phyloP scores from a whole-genome alignment of 148 eudicot genomes.

The Drosera capensis region DNA sequence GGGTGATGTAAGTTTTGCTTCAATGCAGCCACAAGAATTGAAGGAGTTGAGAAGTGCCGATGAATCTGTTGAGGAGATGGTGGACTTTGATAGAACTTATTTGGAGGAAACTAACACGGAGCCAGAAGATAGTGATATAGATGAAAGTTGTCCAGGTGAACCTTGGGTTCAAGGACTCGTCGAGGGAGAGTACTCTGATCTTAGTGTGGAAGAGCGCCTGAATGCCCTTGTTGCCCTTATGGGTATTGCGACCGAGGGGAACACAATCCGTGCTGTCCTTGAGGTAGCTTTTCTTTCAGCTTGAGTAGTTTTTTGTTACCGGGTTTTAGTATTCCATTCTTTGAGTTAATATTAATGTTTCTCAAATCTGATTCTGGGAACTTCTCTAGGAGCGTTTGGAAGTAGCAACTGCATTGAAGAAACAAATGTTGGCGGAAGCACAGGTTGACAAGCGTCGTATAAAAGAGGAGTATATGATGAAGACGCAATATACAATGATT shows the following conservation, averaged over 20 bases:
- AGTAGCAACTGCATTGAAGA: constrained; percentile 72
- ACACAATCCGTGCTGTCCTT: constrained; percentile 48
- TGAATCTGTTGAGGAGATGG: constrained; percentile 18
- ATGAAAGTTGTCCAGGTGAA: constrained; percentile 54
- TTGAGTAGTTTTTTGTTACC: not conserved
- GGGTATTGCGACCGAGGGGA: constrained; percentile 86
- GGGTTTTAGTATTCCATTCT: not conserved
- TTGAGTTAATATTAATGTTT: not conserved
- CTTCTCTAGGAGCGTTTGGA: constrained; percentile 70
- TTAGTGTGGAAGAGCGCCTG: constrained; percentile 86
- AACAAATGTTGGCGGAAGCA: constrained; percentile 96
- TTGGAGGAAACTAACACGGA: constrained; percentile 18
- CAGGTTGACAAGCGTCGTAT: constrained; percentile 71
- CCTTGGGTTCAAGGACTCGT: constrained; percentile 82
- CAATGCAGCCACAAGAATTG: constrained; percentile 18
- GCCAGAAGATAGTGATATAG: constrained; percentile 45
- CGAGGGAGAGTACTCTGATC: constrained; percentile 69
- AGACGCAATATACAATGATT: constrained; percentile 28
- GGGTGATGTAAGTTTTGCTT: constrained; percentile 13
- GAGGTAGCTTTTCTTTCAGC: constrained; percentile 30
- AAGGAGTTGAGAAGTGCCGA: constrained; percentile 17
- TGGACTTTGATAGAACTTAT: constrained; percentile 17
- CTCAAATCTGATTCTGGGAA: constrained; percentile 8
- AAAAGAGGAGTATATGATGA: constrained; percentile 53
- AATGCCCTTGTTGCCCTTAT: constrained; percentile 70